Conservation (phyloP, 139 green algal species). For the Zygnema circumcarinatum region DNA sequence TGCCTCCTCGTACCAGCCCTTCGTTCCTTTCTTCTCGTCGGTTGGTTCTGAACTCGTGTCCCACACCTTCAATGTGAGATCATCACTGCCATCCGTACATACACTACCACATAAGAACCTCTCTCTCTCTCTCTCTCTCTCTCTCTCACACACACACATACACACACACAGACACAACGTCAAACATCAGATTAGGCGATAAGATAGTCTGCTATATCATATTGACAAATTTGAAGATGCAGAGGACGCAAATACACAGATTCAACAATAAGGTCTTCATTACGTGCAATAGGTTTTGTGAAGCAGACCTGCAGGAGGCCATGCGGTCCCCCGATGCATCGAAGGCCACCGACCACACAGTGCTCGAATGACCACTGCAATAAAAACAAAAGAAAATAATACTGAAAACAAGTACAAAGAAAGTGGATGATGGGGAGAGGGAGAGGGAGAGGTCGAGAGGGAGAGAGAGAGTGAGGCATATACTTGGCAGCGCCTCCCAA, state of each 20-base stretch:
- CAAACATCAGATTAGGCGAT: no score
- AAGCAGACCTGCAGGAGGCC: constrained; percentile 72
- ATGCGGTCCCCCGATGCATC: constrained; percentile 70
- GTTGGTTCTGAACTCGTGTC: constrained; percentile 6
- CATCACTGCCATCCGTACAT: constrained; percentile 70
- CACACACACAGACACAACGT: neutral
- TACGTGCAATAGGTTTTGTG: no score
- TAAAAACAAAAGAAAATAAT: neutral
- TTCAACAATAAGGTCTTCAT: no score
- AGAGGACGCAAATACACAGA: no score
- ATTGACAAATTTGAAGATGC: no score
- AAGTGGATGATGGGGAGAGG: neutral
- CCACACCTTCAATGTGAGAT: constrained; percentile 82
- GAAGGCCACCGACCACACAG: constrained; percentile 86
- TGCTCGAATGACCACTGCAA: constrained; percentile 77
- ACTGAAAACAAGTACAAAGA: neutral
- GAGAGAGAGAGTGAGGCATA: neutral
- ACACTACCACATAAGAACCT: neutral
- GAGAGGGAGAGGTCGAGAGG: neutral
- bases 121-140: no score
- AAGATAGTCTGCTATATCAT: no score
- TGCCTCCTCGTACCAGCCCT: neutral
- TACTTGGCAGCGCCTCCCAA: constrained; percentile 66
- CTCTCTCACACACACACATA: neutral
- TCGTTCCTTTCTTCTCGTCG: neutral